Percentiles rank a stretch among this genome's conserved stretches.
These are phyloP conservation scores for Pseudotsuga menziesii DNA, from an alignment of 75 land plant species.

Conservation along the genomic window DNA sequence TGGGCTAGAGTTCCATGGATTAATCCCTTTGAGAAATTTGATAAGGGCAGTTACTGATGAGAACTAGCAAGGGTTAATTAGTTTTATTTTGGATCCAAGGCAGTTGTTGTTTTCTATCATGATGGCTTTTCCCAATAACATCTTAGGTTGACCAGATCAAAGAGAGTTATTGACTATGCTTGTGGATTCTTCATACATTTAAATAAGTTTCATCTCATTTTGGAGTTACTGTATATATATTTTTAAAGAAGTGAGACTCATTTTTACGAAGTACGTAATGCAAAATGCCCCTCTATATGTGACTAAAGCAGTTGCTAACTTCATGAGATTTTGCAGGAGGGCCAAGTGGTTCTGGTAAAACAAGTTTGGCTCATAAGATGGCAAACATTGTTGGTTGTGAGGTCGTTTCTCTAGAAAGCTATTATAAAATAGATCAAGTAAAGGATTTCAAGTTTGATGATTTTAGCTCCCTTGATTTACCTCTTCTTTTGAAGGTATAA, in stretches of 20 bases:
- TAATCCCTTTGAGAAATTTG: background rate
- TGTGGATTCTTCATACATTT: background rate
- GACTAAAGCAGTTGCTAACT: background rate
- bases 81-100: background rate
- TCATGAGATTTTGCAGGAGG: conserved; percentile 59
- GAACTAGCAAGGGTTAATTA: background rate
- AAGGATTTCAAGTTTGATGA: conserved; percentile 90
- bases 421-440: conserved; percentile 79
- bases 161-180: background rate
- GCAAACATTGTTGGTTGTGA: conserved; percentile 99
- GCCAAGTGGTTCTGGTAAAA: conserved; percentile 99
- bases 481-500: conserved; percentile 84
- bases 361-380: conserved; percentile 98
- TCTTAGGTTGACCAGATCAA: background rate
- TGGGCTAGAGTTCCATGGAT: background rate
- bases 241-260: background rate
- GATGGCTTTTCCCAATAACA: background rate
- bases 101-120: background rate
- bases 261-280: background rate
- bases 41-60: background rate
- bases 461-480: conserved; percentile 76
- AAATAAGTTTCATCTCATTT: background rate
- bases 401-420: conserved; percentile 94
- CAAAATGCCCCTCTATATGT: background rate
- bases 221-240: background rate